Base-by-base conservation (phyloP, 306 rosid species). In the Albizia julibrissin region DNA sequence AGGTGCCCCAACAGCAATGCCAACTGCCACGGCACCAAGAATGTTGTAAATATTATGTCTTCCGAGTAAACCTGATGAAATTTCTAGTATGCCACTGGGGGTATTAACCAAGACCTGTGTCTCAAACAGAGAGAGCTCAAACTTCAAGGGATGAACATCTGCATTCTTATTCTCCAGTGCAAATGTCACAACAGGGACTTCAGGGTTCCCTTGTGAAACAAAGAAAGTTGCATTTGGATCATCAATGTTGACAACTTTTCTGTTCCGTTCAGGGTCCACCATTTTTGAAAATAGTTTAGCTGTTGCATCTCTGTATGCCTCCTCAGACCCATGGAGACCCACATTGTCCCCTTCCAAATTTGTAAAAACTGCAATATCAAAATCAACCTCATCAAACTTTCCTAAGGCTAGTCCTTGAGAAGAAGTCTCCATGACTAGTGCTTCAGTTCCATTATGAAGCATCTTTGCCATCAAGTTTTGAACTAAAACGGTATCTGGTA, bases 1-100 rank as follows among this genome's bases (percentile, higher is more conserved):
- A 7, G 99, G 99, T 43, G 93, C 97, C 84, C 99, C 98, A n/a
- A 95, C 98, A 3, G 99, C 96, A 85, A 92, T 88, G 72, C 99
- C 97, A 50, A 93, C 94, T 16, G 99, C 93, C 82, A 95, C 98
- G 33, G 96, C 92, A 75, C 98, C 98, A 82, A 95, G 91, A 83
- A 95, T 93, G 85, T 93, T 93, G 89, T 92, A 92, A 74, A 95
- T 90, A 78, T 93, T 95, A 86, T 93, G 97, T 84, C 90, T 89
- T 85, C 96, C 97, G 68, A 95, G 94, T 88, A 95, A 91, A 74
- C 94, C 98, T 0, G 98, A 92, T 4, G 99, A 95, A 83, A 95
- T 95, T 91, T 95, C 97, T 83, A 95, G 89, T 72, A 95, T 92
- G 39, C 98, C 99, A 52, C 84, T 87, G 26, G 99, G 97, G 44